Conservation (phyloP, 768 basidiomycete species). For the Mycena latifolia region DNA sequence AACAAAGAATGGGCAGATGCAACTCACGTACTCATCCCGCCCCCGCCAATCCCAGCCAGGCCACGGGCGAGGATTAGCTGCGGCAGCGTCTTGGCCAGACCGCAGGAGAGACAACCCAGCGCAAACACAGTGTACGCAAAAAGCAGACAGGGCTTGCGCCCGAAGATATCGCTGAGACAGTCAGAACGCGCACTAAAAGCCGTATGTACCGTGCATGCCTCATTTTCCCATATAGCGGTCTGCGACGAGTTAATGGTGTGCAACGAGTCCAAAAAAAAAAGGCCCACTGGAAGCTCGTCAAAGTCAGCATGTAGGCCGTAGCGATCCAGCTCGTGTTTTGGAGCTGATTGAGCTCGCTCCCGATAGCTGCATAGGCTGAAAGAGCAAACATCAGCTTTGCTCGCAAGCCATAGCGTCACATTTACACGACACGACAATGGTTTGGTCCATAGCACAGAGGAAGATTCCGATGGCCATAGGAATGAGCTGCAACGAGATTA, state of each 20-base stretch:
- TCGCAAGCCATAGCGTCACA: background rate
- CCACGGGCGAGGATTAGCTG: constrained; percentile 66
- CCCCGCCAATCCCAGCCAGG: constrained; percentile 71
- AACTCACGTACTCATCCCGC: constrained; percentile 72
- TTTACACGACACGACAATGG: constrained; percentile 62
- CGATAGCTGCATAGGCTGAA: constrained; percentile 65
- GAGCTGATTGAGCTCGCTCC: constrained; percentile 70
- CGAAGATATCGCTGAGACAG: constrained; percentile 67
- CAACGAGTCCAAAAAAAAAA: background rate
- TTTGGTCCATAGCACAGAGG: constrained; percentile 62
- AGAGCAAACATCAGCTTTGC: background rate
- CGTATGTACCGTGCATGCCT: constrained; percentile 31
- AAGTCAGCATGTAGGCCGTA: constrained; percentile 71
- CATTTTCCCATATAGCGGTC: constrained; percentile 73
- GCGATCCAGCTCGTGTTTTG: constrained; percentile 78
- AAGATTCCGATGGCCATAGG: constrained; percentile 64
- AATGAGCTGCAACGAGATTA: constrained; percentile 47
- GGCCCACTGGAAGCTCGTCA: constrained; percentile 69
- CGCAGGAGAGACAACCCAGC: constrained; percentile 66
- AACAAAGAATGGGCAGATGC: background rate
- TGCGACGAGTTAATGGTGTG: constrained; percentile 58
- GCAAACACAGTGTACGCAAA: constrained; percentile 68
- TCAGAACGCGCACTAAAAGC: background rate
- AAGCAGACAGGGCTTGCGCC: constrained; percentile 68
- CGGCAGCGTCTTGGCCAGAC: constrained; percentile 65